Base-by-base conservation (phyloP, 192 early-diverging fungal genomes). In the Coemansia erecta region DNA sequence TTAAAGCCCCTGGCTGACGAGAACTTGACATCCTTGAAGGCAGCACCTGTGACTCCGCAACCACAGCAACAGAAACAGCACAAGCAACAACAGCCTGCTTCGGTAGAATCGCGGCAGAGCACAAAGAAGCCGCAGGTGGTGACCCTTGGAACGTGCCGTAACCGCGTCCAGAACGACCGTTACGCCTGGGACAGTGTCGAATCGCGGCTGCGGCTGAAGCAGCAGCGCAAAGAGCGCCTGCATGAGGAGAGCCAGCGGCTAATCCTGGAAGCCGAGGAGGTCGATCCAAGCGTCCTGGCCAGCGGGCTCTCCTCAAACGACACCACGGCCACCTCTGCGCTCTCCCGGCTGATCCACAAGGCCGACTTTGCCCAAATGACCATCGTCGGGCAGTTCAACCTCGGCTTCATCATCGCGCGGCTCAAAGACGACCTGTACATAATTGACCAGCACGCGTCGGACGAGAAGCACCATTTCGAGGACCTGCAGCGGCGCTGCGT, bases 381-480 rank as follows among this genome's bases (percentile, higher is more conserved):
- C 37, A 72, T 99, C 6, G 40, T 97, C 4, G 97, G 97, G 2
- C 97, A 99, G 72, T 99, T 99, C 82, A 99, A 99, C 65, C 84
- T 84, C 46, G 97, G 95, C 1, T 99, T 99, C 69, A 99, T 99
- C 48, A 81, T 99, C 11, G 84, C 81, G 0, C 66, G 80, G 2
- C 73, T 94, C n/a, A 64, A 79, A 67, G 65, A 70, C 8, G 81
- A 81, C 23, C 82, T 99, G 8, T 97, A 91, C 67, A 93, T 99
- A 41, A 85, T 99, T 52, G 97, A 99, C 74, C 97, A 99, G 62
- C 97, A 99, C 71, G 97, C 97, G 2, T 88, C 87, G 0, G 97
- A 99, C 71, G 97, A 99, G 75, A 99, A 99, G 71, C 94, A 83
- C 76, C 97, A 96, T 63, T 99, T 92, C 78, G 97, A 99, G 75